Conservation (phyloP, 2,329 filamentous ascomycete genomes). For the Septoria linicola region DNA sequence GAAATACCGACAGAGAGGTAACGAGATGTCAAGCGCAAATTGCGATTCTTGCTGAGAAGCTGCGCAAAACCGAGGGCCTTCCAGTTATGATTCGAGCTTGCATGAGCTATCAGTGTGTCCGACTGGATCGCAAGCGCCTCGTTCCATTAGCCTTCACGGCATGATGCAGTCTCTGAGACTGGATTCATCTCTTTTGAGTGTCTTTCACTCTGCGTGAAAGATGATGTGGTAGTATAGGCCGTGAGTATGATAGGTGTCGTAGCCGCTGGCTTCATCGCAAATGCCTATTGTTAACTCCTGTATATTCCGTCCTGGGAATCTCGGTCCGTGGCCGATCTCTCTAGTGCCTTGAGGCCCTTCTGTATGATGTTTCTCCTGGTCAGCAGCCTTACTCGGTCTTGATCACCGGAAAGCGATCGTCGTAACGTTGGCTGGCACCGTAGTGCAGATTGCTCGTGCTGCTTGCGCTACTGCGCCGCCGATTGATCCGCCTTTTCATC, state of each 20-base stretch:
- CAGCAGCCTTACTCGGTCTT: slow-evolving; percentile 1
- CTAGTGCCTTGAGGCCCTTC: slow-evolving; percentile 1
- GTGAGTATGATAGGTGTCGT: slow-evolving; percentile 6
- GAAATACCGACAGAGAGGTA: slow-evolving; percentile 22
- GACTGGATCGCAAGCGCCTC: slow-evolving; percentile 3
- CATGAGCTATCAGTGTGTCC: slow-evolving; percentile 14
- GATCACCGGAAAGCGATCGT: neutral
- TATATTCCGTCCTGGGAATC: neutral
- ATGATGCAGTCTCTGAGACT: neutral
- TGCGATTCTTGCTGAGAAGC: slow-evolving; percentile 16
- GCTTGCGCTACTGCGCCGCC: slow-evolving; percentile 2
- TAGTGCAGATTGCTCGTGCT: neutral
- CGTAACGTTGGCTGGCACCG: neutral
- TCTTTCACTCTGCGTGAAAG: neutral
- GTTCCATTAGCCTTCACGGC: neutral
- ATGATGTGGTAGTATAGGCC: neutral
- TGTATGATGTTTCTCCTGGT: no score
- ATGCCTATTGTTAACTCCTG: neutral
- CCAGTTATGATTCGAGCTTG: slow-evolving; percentile 10
- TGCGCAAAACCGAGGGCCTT: slow-evolving; percentile 2
- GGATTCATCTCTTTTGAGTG: neutral
- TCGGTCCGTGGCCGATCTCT: neutral
- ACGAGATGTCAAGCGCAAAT: slow-evolving; percentile 19
- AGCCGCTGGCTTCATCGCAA: slow-evolving; percentile 4
- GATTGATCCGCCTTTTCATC: slow-evolving; percentile 22